Base-by-base conservation (phyloP, 1,139 yeast genomes). In the Protomyces inundatus region DNA sequence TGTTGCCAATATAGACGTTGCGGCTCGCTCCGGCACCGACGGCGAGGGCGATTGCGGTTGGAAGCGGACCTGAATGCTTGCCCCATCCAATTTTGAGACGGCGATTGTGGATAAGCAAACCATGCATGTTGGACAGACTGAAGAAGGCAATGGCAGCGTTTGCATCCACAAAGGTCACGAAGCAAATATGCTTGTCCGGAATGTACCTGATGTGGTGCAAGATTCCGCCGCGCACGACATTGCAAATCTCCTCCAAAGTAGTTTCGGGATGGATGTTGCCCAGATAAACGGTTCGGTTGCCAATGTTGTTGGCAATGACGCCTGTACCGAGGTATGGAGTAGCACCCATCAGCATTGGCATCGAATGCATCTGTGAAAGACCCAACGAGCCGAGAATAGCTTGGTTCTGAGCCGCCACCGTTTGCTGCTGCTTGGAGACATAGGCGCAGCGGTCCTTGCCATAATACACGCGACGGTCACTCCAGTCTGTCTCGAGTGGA, bases 41-140 rank as follows among this genome's bases (percentile, higher is more conserved):
- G 1, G 96, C 96, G 67, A 85, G 77, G 6, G 90, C 84, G 66
- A 91, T 80, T 3, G 88, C 87, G 69, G 87, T 86, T n/a, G 90
- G 84, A 66, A 91, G 79, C 0, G 96, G 93, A 7, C 97, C 97
- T 1, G 96, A 85, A 74, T 90, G 96, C 73, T 88, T 89, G 58
- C 98, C 98, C 98, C 98, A 93, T 23, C 97, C 97, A 66, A 93
- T 88, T 73, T 88, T 88, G 65, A 91, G 84, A 70, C 88, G 81
- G 70, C 91, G 82, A 71, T 86, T 85, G 73, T 88, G 96, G 65
- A 93, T 85, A 3, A 88, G 81, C 64, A 93, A 77, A 0, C 95
- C 95, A 69, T 89, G 93, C 67, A 87, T 77, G 72, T 87, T 90
- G 69, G 93, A 85, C 84, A 87, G 83, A 16, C 96, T 96, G 75